Conservation (phyloP, 2,329 filamentous ascomycete species). For the Lasiodiplodia sp. region DNA sequence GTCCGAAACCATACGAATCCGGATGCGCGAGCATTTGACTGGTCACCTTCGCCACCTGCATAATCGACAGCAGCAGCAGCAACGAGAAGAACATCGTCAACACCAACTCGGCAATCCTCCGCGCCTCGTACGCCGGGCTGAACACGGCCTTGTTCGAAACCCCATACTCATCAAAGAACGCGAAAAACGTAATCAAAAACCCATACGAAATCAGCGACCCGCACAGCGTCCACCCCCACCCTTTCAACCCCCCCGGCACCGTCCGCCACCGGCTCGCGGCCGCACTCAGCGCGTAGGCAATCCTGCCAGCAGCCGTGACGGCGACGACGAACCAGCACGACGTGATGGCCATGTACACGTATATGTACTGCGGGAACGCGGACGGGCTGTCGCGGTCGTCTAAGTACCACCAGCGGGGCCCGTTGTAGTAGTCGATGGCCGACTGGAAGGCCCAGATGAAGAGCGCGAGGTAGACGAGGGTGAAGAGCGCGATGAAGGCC, state of each 20-base stretch:
- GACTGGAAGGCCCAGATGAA: slow-evolving; percentile 11
- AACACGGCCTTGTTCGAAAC: too few relatives aligned
- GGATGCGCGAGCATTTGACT: neutral
- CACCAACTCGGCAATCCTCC: neutral
- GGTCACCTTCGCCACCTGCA: neutral
- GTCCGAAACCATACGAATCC: neutral
- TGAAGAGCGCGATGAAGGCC: neutral
- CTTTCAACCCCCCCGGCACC: neutral
- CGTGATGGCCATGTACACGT: neutral
- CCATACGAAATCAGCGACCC: neutral
- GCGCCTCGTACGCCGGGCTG: neutral
- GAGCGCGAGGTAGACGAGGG: neutral
- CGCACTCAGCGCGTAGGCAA: neutral
- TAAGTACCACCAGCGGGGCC: too few relatives aligned
- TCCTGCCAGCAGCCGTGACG: neutral
- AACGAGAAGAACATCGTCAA: neutral
- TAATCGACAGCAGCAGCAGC: neutral
- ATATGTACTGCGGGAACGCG: neutral
- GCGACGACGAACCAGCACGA: neutral
- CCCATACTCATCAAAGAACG: neutral
- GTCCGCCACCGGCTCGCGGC: neutral
- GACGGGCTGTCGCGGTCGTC: too few relatives aligned
- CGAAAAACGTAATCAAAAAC: neutral
- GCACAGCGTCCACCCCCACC: neutral
- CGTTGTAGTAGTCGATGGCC: neutral